phyloP scores from a whole-genome alignment of 768 basidiomycete species.

The Leucocoprinus birnbaumii region DNA sequence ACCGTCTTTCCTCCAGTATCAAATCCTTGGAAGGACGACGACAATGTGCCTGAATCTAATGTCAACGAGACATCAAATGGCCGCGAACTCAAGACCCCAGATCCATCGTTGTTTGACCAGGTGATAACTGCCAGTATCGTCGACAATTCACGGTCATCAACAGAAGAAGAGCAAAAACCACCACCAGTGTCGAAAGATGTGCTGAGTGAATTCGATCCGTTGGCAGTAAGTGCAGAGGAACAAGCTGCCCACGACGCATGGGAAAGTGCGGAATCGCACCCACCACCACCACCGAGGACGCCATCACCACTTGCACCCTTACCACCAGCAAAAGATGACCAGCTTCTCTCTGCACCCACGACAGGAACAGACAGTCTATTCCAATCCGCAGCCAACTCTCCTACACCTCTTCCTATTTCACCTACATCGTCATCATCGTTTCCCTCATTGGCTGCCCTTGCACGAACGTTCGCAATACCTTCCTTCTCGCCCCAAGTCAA shows the following conservation, averaged over 20 bases:
- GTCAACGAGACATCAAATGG: constrained; percentile 14
- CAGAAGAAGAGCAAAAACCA: constrained; percentile 17
- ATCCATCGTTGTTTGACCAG: constrained; percentile 40
- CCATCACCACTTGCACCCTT: constrained; percentile 30
- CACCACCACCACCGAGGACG: constrained; percentile 33
- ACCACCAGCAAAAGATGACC: constrained; percentile 33
- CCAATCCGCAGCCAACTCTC: constrained; percentile 13
- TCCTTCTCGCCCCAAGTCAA: constrained; percentile 39
- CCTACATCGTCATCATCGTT: constrained; percentile 42
- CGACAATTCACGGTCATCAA: constrained; percentile 20
- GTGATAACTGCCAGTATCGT: constrained; percentile 35
- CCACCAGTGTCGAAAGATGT: constrained; percentile 35
- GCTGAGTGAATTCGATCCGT: constrained; percentile 67
- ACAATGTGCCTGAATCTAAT: constrained; percentile 17
- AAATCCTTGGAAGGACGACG: constrained; percentile 39
- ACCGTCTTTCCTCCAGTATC: constrained; percentile 25
- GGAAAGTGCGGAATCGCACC: constrained; percentile 60
- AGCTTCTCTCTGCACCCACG: neutral
- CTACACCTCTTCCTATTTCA: constrained; percentile 19
- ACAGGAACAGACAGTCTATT: constrained; percentile 15
- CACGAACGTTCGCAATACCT: constrained; percentile 61
- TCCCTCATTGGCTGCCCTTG: constrained; percentile 63
- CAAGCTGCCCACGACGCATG: constrained; percentile 62
- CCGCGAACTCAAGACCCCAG: constrained; percentile 32
- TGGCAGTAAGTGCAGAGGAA: constrained; percentile 50